Evolutionary conservation across 495 filamentous ascomycete genomes (phyloP).

Genomic region (Penicillium roqueforti): DNA sequence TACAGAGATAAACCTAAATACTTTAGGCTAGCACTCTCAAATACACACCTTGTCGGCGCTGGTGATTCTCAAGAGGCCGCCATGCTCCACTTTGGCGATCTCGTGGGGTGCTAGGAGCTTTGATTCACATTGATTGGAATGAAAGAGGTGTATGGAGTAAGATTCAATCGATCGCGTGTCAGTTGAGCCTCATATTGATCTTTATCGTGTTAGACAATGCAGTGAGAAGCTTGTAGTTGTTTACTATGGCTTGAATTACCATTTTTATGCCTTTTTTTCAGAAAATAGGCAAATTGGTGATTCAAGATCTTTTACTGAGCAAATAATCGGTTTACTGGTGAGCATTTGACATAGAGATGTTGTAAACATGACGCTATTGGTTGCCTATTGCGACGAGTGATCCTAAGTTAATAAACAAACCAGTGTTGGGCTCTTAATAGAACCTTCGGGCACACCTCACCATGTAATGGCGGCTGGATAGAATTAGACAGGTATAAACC

Average conservation of each 20-base stretch:
- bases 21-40: neutral
- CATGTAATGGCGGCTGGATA: neutral
- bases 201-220: neutral
- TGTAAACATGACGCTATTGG: constrained; percentile 6
- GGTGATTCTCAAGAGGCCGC: neutral
- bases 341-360: neutral
- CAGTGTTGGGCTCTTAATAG: constrained; percentile 15
- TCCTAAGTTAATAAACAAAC: constrained; percentile 18
- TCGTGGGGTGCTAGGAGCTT: constrained; percentile 2
- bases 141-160: neutral
- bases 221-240: neutral
- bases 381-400: constrained; percentile 26
- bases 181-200: neutral
- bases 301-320: too few species aligned
- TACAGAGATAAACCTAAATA: too few species aligned
- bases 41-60: neutral
- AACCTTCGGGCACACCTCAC: constrained; percentile 14
- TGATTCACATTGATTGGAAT: neutral
- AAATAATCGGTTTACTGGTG: too few species aligned
- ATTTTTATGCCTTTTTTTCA: neutral
- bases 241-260: neutral
- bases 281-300: neutral
- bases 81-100: constrained; percentile 7
- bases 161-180: neutral
- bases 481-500: neutral